Percentiles rank a stretch among this genome's conserved stretches.
phyloP scores from a whole-genome alignment of 2,329 filamentous ascomycete genomes.

The Coniosporium tulheliwenetii region DNA sequence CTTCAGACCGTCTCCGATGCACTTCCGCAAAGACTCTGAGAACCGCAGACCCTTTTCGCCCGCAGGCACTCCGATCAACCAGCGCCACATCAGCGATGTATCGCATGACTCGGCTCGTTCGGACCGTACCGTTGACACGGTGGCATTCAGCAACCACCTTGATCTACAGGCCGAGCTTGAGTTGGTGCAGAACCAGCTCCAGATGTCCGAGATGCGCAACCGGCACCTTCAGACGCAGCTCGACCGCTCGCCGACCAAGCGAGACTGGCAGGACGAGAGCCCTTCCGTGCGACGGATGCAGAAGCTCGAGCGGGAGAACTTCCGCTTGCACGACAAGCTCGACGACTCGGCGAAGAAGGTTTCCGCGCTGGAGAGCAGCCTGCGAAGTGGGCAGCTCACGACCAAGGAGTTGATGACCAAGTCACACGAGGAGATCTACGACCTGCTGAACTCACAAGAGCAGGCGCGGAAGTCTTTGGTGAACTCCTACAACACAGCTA shows the following conservation, averaged over 20 bases:
- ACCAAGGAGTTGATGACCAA: slow-evolving; percentile 83
- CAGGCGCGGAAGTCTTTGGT: slow-evolving; percentile 70
- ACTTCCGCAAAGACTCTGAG: slow-evolving; percentile 45
- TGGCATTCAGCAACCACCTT: slow-evolving; percentile 75
- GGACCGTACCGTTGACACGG: slow-evolving; percentile 69
- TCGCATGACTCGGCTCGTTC: slow-evolving; percentile 66
- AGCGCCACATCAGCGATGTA: slow-evolving; percentile 51
- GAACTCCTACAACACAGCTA: slow-evolving; percentile 69
- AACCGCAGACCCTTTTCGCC: slow-evolving; percentile 52
- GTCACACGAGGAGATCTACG: slow-evolving; percentile 86
- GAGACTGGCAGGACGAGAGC: slow-evolving; percentile 54
- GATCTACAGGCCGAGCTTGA: slow-evolving; percentile 84
- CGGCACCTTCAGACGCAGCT: slow-evolving; percentile 80
- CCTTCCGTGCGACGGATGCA: slow-evolving; percentile 69
- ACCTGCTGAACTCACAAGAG: slow-evolving; percentile 85
- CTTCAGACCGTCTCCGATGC: slow-evolving; percentile 54
- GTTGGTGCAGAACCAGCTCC: slow-evolving; percentile 83
- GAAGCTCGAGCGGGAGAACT: slow-evolving; percentile 86
- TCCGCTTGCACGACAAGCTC: slow-evolving; percentile 78
- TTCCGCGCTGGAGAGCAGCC: slow-evolving; percentile 71
- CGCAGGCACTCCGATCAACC: slow-evolving; percentile 57
- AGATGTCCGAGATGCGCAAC: slow-evolving; percentile 90
- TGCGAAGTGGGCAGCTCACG: slow-evolving; percentile 75
- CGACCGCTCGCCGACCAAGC: slow-evolving; percentile 48
- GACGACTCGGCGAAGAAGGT: slow-evolving; percentile 91